phyloP scores from a whole-genome alignment of 73 alveolate genomes.

The Loxodes magnus region DNA sequence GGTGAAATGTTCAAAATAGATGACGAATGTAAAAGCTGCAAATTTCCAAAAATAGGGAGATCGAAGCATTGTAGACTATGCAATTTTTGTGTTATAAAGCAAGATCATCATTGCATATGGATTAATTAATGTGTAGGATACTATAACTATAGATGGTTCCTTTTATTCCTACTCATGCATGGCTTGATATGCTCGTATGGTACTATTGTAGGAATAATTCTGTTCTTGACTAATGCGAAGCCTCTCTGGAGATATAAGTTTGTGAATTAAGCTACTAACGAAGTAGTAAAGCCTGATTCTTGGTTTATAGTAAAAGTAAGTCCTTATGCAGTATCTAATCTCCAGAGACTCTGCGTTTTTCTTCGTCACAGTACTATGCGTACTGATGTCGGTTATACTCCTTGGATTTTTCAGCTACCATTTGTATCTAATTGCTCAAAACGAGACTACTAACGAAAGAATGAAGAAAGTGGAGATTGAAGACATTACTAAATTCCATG shows the following conservation, averaged over 20 bases:
- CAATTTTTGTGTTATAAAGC: constrained; percentile 40
- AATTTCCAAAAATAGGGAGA: constrained; percentile 10
- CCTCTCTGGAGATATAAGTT: not conserved
- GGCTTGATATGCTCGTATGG: constrained; percentile 8
- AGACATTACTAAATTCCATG: not conserved
- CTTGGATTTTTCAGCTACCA: constrained; percentile 8
- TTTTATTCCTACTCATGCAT: not conserved
- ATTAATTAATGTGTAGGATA: constrained; percentile 56
- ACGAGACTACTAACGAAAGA: constrained; percentile 2
- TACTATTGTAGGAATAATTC: constrained; percentile 1
- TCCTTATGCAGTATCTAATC: not conserved
- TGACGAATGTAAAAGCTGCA: not conserved
- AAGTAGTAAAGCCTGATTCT: not conserved
- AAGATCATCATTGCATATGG: constrained; percentile 71
- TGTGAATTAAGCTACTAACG: not conserved
- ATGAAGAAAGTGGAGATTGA: not conserved
- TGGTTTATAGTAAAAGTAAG: not conserved
- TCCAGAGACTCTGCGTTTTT: constrained; percentile 1
- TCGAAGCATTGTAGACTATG: constrained; percentile 56
- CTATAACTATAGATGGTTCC: not conserved
- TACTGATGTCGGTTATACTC: constrained; percentile 2
- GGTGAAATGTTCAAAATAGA: not conserved
- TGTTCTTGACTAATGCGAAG: not conserved
- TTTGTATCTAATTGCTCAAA: not conserved
- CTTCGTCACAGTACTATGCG: constrained; percentile 3